Evolutionary conservation across 306 rosid species (phyloP).

Genomic region (Citrullus amarus): DNA sequence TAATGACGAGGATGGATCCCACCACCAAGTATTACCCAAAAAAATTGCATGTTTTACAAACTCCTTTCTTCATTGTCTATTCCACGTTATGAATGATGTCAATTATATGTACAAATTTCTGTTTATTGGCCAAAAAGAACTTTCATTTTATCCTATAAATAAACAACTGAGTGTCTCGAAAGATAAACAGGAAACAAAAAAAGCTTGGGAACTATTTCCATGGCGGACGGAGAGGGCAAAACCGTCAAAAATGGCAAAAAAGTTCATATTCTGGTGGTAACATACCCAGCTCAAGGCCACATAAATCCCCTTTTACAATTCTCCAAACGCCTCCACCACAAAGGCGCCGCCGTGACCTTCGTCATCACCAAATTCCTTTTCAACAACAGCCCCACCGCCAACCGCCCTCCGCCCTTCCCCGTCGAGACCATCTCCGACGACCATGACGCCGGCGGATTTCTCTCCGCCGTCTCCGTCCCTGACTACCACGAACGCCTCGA

Average conservation of each 20-base stretch:
- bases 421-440: background rate
- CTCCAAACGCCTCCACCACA: conserved; percentile 18
- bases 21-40: no score
- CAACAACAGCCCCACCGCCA: background rate
- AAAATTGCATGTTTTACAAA: no score
- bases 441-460: background rate
- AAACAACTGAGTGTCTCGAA: background rate
- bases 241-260: background rate
- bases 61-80: no score
- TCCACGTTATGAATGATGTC: background rate
- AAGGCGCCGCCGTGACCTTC: conserved; percentile 15
- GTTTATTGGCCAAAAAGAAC: background rate
- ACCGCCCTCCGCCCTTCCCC: background rate
- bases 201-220: background rate
- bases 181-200: background rate
- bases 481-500: background rate
- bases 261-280: background rate
- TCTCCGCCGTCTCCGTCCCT: background rate
- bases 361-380: background rate
- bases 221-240: background rate
- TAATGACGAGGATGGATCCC: no score
- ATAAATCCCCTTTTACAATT: conserved; percentile 24
- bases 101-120: no score
- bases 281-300: conserved; percentile 14
- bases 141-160: background rate